Base-by-base conservation (phyloP, 106 monocot genomes). In the Apostasia shenzhenica region DNA sequence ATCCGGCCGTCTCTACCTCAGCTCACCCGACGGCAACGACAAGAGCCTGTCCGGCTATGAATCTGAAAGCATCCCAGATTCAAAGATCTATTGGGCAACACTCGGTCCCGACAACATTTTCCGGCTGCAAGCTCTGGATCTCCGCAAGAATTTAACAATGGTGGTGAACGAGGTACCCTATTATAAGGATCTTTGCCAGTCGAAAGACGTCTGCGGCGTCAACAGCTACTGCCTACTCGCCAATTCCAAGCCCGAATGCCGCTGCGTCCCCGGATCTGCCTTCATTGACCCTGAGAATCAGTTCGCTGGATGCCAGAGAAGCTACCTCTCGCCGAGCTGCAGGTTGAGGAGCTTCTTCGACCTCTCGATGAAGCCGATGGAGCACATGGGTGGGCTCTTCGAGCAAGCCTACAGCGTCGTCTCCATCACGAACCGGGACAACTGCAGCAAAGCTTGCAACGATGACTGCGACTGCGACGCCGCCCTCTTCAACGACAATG, bases 391-490 rank as follows among this genome's bases (percentile, higher is more conserved):
- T 1, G 61, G 61, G 2, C 2, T 61, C 42, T 40, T 42, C 10
- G 42, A 61, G 2, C 2, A 14, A 1, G 61, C 61, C 5, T 61
- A 61, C 11, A 2, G 41, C 42, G 42, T 43, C 39, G 3, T 61
- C 61, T 61, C 11, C 9, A 1, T 3, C 40, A 0, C 2, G 43
- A 61, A 10, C 61, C 7, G 11, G 1, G 41, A 61, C 1, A 41
- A 59, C 39, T 59, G 59, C 40, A 59, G 59, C 59, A 59, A 9
- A 1, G 1, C 38, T 1, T 59, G 59, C 59, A 5, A 40, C 7
- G 0, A 59, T 41, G 59, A 59, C 59, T 59, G 59, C 59, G 40
- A 59, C 41, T 59, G 59, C 8, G 7, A 59, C 59, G 59, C 59
- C 6, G 40, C 41, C 59, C 6, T 41, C 1, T 59, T 41, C 59